Conservation (phyloP, 176 grass and related monocot genomes). For the Oryza coarctata region DNA sequence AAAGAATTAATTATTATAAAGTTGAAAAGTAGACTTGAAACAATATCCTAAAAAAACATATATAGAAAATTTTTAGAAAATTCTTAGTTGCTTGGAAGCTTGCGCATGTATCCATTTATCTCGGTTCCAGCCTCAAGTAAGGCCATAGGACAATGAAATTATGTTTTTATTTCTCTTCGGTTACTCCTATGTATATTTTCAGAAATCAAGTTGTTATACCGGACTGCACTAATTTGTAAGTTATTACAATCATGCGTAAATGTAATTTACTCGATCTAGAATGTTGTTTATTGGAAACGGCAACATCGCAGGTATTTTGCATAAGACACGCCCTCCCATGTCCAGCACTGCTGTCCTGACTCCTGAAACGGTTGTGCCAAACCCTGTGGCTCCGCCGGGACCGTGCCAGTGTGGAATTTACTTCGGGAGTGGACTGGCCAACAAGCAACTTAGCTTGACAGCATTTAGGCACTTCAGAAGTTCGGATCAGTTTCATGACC, state of each 20-base stretch:
- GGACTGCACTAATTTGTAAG: too few relatives aligned
- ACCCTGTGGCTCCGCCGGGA: neutral
- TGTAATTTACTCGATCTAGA: too few relatives aligned
- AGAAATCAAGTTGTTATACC: neutral
- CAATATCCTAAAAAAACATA: too few relatives aligned
- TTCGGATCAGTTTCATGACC: slow-evolving; percentile 3
- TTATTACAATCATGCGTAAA: too few relatives aligned
- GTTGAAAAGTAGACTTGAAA: too few relatives aligned
- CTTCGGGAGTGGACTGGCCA: neutral
- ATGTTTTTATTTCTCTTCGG: neutral
- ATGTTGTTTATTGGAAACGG: neutral
- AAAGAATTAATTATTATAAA: too few relatives aligned
- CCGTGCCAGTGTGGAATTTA: neutral
- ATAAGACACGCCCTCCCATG: neutral
- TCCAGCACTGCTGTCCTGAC: neutral
- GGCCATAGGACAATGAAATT: neutral
- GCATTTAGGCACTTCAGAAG: neutral
- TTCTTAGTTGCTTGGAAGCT: too few relatives aligned
- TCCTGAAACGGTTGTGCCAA: neutral
- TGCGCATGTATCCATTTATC: too few relatives aligned
- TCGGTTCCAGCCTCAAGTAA: neutral
- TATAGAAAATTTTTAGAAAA: too few relatives aligned
- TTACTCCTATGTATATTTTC: neutral
- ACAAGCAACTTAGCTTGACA: neutral
- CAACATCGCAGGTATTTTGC: neutral